Conservation (phyloP, 2,329 filamentous ascomycete genomes). For the Trichoderma asperellum region DNA sequence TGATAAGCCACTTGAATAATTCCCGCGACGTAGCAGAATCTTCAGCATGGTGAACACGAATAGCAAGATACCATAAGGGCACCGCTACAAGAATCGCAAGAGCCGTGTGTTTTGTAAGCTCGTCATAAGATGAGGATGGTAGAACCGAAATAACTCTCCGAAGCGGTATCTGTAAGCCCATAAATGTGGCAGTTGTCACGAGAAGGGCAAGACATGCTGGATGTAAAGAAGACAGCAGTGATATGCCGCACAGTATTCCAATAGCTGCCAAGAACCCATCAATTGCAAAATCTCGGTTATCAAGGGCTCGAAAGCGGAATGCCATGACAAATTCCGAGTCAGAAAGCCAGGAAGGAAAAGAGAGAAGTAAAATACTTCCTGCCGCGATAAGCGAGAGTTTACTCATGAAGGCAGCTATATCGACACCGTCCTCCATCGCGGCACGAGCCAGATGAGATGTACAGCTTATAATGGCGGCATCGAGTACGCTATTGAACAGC, state of each 20-base stretch:
- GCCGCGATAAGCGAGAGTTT: constrained; percentile 27
- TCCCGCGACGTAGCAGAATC: not conserved
- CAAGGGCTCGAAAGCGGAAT: constrained; percentile 37
- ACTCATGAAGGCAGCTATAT: constrained; percentile 28
- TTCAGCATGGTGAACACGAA: not conserved
- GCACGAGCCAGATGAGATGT: constrained; percentile 35
- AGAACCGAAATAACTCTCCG: not conserved
- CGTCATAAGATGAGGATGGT: constrained; percentile 1
- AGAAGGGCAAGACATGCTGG: constrained; percentile 38
- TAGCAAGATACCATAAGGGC: constrained; percentile 24
- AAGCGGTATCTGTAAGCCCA: constrained; percentile 19
- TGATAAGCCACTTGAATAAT: constrained; percentile 29
- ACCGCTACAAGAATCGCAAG: not conserved
- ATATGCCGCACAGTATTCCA: constrained; percentile 36
- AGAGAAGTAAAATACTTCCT: constrained; percentile 33
- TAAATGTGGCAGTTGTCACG: constrained; percentile 33
- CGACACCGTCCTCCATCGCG: constrained; percentile 32
- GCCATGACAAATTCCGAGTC: constrained; percentile 39
- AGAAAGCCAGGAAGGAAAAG: constrained; percentile 35
- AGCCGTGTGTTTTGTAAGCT: not conserved
- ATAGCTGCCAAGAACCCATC: constrained; percentile 37
- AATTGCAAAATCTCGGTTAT: constrained; percentile 38
- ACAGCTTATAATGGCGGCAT: constrained; percentile 39
- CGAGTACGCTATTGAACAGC: constrained; percentile 37
- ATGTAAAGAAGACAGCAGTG: constrained; percentile 37